phyloP scores from a whole-genome alignment of 257 asterid species.

The Leptodermis oblonga region DNA sequence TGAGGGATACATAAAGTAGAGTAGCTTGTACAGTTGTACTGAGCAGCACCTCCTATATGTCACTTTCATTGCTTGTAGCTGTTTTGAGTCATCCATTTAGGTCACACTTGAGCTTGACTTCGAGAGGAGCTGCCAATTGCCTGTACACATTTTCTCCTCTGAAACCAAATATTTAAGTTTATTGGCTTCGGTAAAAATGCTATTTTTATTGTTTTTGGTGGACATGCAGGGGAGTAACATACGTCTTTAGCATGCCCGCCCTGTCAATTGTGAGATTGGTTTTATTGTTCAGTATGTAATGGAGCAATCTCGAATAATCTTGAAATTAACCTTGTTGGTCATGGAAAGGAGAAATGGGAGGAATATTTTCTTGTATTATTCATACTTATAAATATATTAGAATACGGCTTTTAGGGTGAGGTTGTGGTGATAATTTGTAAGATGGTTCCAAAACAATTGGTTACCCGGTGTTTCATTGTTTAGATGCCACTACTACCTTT shows the following conservation, averaged over 20 bases:
- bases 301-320: not conserved
- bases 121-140: not conserved
- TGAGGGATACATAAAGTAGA: not conserved
- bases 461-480: no score
- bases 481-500: not conserved
- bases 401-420: not conserved
- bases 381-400: not conserved
- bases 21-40: not conserved
- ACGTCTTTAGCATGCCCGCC: not conserved
- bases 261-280: not conserved
- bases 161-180: not conserved
- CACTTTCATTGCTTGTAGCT: not conserved
- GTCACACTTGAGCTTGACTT: conserved; percentile 1
- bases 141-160: not conserved
- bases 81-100: not conserved
- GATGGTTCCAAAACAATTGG: not conserved
- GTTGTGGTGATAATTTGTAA: not conserved
- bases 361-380: not conserved
- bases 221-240: not conserved
- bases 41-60: not conserved
- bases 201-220: not conserved
- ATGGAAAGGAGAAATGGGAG: not conserved
- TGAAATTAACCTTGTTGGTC: not conserved
- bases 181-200: not conserved
- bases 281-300: not conserved